Evolutionary conservation across 2,329 filamentous ascomycete species (phyloP), one percentile per base, ranked within the genome.

Genomic region (Aspergillus fischeri): DNA sequence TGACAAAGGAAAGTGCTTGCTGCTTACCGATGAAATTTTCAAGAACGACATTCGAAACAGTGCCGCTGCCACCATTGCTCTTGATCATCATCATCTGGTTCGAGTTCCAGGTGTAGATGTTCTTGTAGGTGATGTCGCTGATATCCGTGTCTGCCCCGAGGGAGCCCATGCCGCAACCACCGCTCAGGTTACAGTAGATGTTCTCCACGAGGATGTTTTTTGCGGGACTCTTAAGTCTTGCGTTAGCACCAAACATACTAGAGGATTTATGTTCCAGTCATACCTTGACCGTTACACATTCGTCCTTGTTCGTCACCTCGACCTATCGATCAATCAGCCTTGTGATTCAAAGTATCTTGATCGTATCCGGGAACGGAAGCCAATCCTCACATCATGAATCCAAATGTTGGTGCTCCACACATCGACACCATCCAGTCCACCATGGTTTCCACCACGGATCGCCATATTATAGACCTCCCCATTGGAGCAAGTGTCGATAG

Each of bases 41-140:
- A 2, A 38, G 1, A 44, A 86, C 76, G 1, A 77, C 64, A 61
- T 85, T 78, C 45, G 75, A 75, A 4, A 86, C 78, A 2, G 72
- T 77, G 24, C 83, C 84, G 56, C 68, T 76, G 41, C 84, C 84
- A 45, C 84, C 84, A 63, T 84, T 82, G 53, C 78, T 81, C 70
- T 86, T 86, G 74, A 86, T 80, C 81, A 84, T 83, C 70, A 80
- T 79, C 83, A 86, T 85, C 65, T 86, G 81, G 75, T 86, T 86
- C 9, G 79, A 81, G n/a, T 77, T 73, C 71, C 77, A 79, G 29
- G 83, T 85, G 73, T 86, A 86, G 59, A 86, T 66, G 65, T 85
- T 83, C 63, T 75, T 73, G 73, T 85, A 86, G 28, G 73, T 68
- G 57, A 86, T 76, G 58, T 82, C 72, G 42, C 78, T 78, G 65